These are phyloP conservation scores for Phytophthora sp. DNA, from an alignment of 352 stramenopile species.

Conservation along the genomic window DNA sequence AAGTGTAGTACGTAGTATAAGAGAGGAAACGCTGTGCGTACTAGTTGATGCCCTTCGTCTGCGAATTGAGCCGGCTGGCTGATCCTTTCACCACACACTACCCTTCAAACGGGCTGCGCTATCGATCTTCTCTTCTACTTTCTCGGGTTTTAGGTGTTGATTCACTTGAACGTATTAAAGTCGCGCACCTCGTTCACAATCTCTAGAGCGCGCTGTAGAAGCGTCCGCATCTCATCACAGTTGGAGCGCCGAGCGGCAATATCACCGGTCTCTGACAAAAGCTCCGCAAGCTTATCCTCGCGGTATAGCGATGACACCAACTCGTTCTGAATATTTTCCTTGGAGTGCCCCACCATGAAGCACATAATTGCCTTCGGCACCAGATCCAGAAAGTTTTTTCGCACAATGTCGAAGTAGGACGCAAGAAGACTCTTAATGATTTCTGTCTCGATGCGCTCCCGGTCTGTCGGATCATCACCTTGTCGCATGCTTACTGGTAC, in stretches of 20 bases:
- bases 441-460: slow-evolving; percentile 97
- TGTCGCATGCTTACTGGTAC: slow-evolving; percentile 97
- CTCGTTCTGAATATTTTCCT: slow-evolving; percentile 98
- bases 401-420: slow-evolving; percentile 99
- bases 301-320: slow-evolving; percentile 97
- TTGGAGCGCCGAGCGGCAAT: slow-evolving; percentile 94
- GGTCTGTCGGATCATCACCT: slow-evolving; percentile 94
- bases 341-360: slow-evolving; percentile 95
- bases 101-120: slow-evolving; percentile 11
- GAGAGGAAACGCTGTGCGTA: background rate
- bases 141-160: background rate
- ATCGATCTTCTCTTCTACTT: slow-evolving; percentile 18
- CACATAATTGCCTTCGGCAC: slow-evolving; percentile 99
- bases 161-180: slow-evolving; percentile 97
- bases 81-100: background rate
- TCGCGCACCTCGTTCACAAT: slow-evolving; percentile 99
- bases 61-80: background rate
- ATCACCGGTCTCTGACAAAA: slow-evolving; percentile 96
- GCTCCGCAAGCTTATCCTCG: slow-evolving; percentile 94
- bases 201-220: slow-evolving; percentile 95
- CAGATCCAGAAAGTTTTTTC: slow-evolving; percentile 99
- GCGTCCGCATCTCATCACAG: slow-evolving; percentile 96
- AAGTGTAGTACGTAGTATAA: slow-evolving; percentile 23
- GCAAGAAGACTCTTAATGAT: slow-evolving; percentile 98
- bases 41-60: background rate